Percentiles rank a stretch among this genome's conserved stretches.
Evolutionary conservation across 2,329 filamentous ascomycete genomes (phyloP).

Genomic region (Penicillium sp.): DNA sequence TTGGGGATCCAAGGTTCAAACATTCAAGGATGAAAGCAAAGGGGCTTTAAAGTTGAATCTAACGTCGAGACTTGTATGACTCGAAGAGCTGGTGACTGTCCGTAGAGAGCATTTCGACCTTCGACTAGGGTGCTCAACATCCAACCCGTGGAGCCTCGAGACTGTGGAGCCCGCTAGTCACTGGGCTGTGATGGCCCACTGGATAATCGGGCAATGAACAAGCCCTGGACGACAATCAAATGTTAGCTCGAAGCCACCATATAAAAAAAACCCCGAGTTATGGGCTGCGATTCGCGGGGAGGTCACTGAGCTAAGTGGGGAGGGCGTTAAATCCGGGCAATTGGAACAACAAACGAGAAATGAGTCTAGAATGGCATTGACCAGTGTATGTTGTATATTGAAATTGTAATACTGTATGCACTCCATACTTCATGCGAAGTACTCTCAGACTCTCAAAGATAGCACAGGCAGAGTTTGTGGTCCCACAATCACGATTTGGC

Average conservation of each 20-base stretch:
- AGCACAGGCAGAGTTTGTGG: neutral
- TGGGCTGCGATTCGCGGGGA: constrained; percentile 15
- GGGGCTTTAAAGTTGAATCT: neutral
- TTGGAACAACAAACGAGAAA: constrained; percentile 5
- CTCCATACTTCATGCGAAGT: neutral
- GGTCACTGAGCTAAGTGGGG: constrained; percentile 12
- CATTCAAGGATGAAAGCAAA: neutral
- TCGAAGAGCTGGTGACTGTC: neutral
- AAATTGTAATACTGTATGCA: neutral
- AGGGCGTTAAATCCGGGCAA: constrained; percentile 18
- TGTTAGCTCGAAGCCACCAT: constrained; percentile 13
- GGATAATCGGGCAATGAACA: constrained; percentile 12
- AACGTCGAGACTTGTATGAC: neutral
- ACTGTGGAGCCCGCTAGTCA: constrained; percentile 9
- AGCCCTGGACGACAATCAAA: constrained; percentile 6
- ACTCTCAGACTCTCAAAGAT: neutral
- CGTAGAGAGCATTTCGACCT: neutral
- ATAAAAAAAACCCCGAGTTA: constrained; percentile 8
- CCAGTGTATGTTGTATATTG: neutral
- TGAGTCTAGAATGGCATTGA: neutral
- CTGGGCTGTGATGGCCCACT: constrained; percentile 20
- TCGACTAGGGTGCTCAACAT: neutral
- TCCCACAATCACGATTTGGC: constrained; percentile 19
- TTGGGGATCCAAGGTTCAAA: neutral
- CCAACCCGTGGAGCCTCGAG: neutral